Conservation (phyloP, 2,329 filamentous ascomycete genomes). For the Cladosporium velox region DNA sequence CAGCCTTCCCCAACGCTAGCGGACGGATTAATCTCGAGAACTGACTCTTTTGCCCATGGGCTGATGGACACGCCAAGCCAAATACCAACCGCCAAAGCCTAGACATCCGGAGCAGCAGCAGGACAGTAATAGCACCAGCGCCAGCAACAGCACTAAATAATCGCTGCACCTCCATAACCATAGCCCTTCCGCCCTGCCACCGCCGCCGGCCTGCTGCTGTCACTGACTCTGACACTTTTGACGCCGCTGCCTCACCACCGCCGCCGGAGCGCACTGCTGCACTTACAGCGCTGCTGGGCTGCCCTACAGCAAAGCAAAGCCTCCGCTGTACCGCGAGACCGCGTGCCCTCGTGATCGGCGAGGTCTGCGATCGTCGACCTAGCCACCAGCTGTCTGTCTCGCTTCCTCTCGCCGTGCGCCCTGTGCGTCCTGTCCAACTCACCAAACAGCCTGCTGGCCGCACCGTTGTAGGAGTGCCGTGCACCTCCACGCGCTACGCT, state of each 20-base stretch:
- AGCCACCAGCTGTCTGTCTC: slow-evolving; percentile 11
- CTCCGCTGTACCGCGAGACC: neutral
- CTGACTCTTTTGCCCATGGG: slow-evolving; percentile 4
- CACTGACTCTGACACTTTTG: neutral
- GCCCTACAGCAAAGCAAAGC: neutral
- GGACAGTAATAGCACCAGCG: neutral
- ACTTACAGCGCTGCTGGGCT: neutral
- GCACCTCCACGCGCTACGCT: slow-evolving; percentile 19
- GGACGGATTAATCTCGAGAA: slow-evolving; percentile 16
- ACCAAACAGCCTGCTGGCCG: slow-evolving; percentile 2
- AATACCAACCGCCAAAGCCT: neutral
- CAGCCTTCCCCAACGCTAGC: slow-evolving; percentile 16
- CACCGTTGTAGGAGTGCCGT: slow-evolving; percentile 18
- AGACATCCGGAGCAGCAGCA: neutral
- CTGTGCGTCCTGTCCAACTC: slow-evolving; percentile 14
- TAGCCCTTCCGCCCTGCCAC: neutral
- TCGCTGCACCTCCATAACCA: neutral
- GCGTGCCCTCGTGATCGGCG: slow-evolving; percentile 18
- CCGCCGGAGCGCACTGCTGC: neutral
- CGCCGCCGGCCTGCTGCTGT: neutral
- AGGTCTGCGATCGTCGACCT: slow-evolving; percentile 5
- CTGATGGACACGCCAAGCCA: slow-evolving; percentile 14
- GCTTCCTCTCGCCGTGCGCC: slow-evolving; percentile 16
- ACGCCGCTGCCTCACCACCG: neutral
- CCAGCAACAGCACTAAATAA: neutral